Conservation (phyloP, 768 basidiomycete species). For the Tremella mesenterica region DNA sequence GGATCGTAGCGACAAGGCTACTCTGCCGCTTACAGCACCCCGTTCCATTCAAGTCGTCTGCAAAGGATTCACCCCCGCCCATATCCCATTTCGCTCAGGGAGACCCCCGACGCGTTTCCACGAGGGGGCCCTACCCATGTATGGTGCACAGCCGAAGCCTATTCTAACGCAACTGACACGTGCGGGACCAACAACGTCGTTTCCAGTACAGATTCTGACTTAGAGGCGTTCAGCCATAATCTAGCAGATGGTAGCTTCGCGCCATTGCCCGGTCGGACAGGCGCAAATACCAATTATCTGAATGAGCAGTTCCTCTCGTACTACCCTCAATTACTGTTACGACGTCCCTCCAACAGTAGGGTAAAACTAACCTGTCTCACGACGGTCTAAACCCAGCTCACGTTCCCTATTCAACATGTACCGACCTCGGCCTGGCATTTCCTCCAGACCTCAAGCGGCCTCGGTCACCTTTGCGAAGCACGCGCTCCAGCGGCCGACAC, state of each 20-base stretch:
- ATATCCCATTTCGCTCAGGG: slow-evolving; percentile 58
- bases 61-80: slow-evolving; percentile 66
- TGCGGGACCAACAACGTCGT: slow-evolving; percentile 63
- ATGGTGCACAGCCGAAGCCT: slow-evolving; percentile 64
- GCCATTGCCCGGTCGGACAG: slow-evolving; percentile 69
- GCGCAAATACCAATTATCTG: slow-evolving; percentile 73
- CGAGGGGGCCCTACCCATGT: slow-evolving; percentile 49
- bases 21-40: slow-evolving; percentile 69
- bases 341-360: slow-evolving; percentile 69
- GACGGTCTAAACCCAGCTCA: slow-evolving; percentile 66
- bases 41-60: slow-evolving; percentile 69
- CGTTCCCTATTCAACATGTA: slow-evolving; percentile 64
- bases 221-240: slow-evolving; percentile 80
- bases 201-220: slow-evolving; percentile 72
- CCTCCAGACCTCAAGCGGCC: too few species aligned
- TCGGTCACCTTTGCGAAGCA: too few species aligned
- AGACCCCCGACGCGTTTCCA: slow-evolving; percentile 54
- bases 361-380: slow-evolving; percentile 81
- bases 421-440: too few species aligned
- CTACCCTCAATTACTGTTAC: slow-evolving; percentile 71
- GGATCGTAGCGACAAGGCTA: slow-evolving; percentile 71
- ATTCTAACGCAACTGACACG: slow-evolving; percentile 58
- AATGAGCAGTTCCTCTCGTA: slow-evolving; percentile 76
- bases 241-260: slow-evolving; percentile 73
- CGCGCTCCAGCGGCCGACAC: too few species aligned